Conservation (phyloP, 2,329 filamentous ascomycete genomes). For the Aspergillus tamarii region DNA sequence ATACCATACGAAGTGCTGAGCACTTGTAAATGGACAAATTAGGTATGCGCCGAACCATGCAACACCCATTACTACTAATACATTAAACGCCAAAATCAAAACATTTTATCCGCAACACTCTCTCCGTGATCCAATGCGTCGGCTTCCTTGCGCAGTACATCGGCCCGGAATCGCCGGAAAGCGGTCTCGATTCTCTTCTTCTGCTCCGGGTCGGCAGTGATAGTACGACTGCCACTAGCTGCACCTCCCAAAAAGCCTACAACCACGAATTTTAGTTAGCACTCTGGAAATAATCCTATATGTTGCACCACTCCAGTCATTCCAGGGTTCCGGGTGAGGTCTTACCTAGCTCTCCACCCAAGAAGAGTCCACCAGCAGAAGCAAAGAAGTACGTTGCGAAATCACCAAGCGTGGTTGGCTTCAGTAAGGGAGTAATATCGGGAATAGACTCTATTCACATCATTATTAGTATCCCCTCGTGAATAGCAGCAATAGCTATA, state of each 20-base stretch:
- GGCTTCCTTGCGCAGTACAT: conserved; percentile 64
- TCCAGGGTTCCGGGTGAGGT: not conserved
- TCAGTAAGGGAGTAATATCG: conserved; percentile 61
- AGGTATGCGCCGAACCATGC: not conserved
- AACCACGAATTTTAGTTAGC: not conserved
- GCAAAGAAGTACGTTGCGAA: conserved; percentile 67
- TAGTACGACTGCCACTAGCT: conserved; percentile 55
- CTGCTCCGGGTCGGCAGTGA: conserved; percentile 58
- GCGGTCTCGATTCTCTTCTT: conserved; percentile 64
- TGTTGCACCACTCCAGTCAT: not conserved
- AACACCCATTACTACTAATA: not conserved
- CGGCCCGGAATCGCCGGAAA: conserved; percentile 64
- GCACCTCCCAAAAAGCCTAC: conserved; percentile 61
- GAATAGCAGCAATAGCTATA: accelerated
- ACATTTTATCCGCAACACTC: conserved; percentile 31
- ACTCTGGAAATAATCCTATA: not conserved
- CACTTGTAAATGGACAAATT: not conserved
- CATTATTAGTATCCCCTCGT: not conserved
- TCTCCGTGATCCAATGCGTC: conserved; percentile 54
- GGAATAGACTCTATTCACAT: conserved; percentile 60
- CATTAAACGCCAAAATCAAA: conserved; percentile 10
- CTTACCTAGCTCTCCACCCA: conserved; percentile 62
- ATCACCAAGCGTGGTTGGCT: conserved; percentile 63
- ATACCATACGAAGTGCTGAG: not conserved
- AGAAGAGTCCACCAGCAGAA: conserved; percentile 62